Percentiles rank a stretch among this genome's conserved stretches.
Evolutionary conservation across 495 filamentous ascomycete genomes (phyloP).

Genomic region (Amorphotheca resinae): DNA sequence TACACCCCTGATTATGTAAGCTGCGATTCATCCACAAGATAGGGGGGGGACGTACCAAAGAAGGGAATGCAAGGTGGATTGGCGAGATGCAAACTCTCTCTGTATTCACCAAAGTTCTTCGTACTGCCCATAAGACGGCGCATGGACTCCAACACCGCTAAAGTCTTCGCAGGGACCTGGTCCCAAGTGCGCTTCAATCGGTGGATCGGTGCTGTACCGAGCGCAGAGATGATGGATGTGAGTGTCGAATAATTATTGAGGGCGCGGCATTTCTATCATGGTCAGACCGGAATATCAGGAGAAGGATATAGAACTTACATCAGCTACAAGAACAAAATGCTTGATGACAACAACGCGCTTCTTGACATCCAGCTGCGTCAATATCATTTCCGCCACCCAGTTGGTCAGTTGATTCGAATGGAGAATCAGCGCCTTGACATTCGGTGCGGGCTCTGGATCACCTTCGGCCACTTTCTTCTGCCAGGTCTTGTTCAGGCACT

Average conservation of each 20-base stretch:
- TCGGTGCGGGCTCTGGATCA: slow-evolving; percentile 80
- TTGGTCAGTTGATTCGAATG: slow-evolving; percentile 98
- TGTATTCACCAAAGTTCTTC: slow-evolving; percentile 95
- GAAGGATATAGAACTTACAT: slow-evolving; percentile 44
- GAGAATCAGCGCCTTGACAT: slow-evolving; percentile 90
- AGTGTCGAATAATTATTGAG: slow-evolving; percentile 97
- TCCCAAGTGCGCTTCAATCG: slow-evolving; percentile 91
- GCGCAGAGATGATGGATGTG: slow-evolving; percentile 95
- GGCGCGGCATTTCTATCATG: slow-evolving; percentile 68
- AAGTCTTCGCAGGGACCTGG: slow-evolving; percentile 75
- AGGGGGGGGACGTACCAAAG: slow-evolving; percentile 54
- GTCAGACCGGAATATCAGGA: slow-evolving; percentile 18
- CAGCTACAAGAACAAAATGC: slow-evolving; percentile 91
- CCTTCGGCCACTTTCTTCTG: slow-evolving; percentile 77
- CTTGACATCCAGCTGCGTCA: slow-evolving; percentile 84
- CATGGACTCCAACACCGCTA: slow-evolving; percentile 72
- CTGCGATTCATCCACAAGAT: not conserved
- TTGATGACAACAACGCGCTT: slow-evolving; percentile 96
- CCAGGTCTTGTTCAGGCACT: slow-evolving; percentile 98
- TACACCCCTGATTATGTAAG: slow-evolving; percentile 61
- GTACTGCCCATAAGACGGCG: slow-evolving; percentile 91
- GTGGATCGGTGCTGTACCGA: slow-evolving; percentile 88
- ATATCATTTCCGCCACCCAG: slow-evolving; percentile 99
- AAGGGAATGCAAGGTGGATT: slow-evolving; percentile 98
- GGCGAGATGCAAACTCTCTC: slow-evolving; percentile 80